Evolutionary conservation across 2,329 filamentous ascomycete genomes (phyloP).

Genomic region (Fusarium cicatricum): DNA sequence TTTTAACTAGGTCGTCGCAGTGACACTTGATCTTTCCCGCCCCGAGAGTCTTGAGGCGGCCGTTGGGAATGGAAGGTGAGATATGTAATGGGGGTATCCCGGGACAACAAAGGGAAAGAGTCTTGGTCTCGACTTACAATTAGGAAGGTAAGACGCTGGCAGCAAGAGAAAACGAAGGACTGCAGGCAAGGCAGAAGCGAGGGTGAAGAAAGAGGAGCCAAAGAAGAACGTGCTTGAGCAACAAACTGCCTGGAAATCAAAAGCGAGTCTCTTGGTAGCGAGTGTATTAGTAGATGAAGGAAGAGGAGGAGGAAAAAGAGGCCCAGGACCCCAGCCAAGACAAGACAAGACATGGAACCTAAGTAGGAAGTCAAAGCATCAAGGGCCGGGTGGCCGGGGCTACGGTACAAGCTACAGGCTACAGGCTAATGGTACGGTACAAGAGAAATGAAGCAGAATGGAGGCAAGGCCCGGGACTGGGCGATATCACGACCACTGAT

Average conservation of each 20-base stretch:
- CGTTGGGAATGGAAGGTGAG: constrained; percentile 25
- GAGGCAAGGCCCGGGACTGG: constrained; percentile 40
- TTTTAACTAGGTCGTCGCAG: constrained; percentile 8
- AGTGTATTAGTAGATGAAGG: constrained; percentile 25
- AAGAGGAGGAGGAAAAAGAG: constrained; percentile 22
- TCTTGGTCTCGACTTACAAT: background rate
- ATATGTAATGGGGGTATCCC: background rate
- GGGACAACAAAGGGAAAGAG: too few relatives aligned
- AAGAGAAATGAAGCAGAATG: constrained; percentile 38
- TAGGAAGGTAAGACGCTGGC: background rate
- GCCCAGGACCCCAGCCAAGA: constrained; percentile 7
- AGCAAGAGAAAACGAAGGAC: background rate
- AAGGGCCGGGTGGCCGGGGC: constrained; percentile 11
- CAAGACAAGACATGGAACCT: background rate
- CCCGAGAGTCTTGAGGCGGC: constrained; percentile 1
- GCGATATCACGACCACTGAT: constrained; percentile 38
- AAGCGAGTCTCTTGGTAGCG: constrained; percentile 17
- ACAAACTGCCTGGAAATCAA: constrained; percentile 15
- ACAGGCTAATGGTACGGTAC: constrained; percentile 8
- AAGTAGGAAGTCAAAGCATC: background rate
- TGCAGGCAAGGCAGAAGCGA: constrained; percentile 4
- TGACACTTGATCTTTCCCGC: constrained; percentile 7
- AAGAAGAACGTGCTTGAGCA: background rate
- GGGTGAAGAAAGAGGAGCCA: background rate
- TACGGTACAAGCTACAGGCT: constrained; percentile 1